Evolutionary conservation across 768 basidiomycete species (phyloP), one percentile per base, ranked within the genome.

Genomic region (Hygrocybe punicea): DNA sequence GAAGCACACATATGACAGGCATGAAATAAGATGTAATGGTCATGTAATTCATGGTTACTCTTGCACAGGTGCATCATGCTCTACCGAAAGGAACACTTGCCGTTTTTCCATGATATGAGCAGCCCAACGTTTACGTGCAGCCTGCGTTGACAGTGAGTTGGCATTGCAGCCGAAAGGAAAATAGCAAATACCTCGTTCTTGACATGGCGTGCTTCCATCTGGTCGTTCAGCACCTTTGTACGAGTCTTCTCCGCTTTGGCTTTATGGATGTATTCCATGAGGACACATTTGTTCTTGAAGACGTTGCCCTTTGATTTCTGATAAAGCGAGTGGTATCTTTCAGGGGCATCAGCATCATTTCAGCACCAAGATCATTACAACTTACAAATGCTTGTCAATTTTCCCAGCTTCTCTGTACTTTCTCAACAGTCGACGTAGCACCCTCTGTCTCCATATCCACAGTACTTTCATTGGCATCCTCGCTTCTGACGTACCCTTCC

Each of bases 251-350:
- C n/a, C n/a, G n/a, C n/a, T n/a, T n/a, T n/a, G n/a, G n/a, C n/a
- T n/a, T n/a, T n/a, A n/a, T n/a, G n/a, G n/a, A n/a, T n/a, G n/a
- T n/a, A n/a, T n/a, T n/a, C n/a, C n/a, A n/a, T n/a, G n/a, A n/a
- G n/a, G n/a, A n/a, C n/a, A n/a, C n/a, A n/a, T n/a, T n/a, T n/a
- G n/a, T n/a, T n/a, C n/a, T 98, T 99, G 93, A 98, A 99, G 71
- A 98, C 94, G 80, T 99, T 99, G 87, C 97, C 97, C 91, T 99
- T 99, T 67, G 95, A 93, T 78, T 98, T 98, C 81, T 96, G 89
- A 86, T 98, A 98, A 52, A 98, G 91, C 53, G 85, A 85, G 83
- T 98, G 97, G 81, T 99, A 98, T 62, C 96, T 98, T 33, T 54
- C 21, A 65, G 51, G 25, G 45, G 11, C 16, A n/a, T 49, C 35